Evolutionary conservation across 352 stramenopile species (phyloP).

Genomic region (Phytophthora lateralis): DNA sequence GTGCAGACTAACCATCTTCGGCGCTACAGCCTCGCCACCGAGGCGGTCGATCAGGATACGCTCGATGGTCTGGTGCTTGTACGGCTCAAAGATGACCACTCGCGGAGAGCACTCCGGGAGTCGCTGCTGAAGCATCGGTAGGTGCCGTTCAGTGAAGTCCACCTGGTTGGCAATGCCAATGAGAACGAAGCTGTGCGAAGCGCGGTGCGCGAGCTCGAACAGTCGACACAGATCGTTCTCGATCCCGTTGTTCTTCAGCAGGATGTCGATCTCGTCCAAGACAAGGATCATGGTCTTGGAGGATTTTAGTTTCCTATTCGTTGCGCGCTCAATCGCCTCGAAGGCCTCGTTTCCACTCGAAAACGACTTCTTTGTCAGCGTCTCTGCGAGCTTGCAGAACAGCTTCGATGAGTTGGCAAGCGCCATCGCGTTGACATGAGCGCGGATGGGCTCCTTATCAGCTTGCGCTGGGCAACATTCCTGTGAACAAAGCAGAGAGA

Average conservation of each 20-base stretch:
- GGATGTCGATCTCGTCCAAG: slow-evolving; percentile 83
- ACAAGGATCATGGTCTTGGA: slow-evolving; percentile 76
- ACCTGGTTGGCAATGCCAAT: slow-evolving; percentile 87
- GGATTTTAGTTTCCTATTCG: slow-evolving; percentile 45
- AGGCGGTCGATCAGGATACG: slow-evolving; percentile 76
- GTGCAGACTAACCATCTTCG: slow-evolving; percentile 67
- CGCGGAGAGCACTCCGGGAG: slow-evolving; percentile 56
- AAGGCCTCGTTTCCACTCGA: slow-evolving; percentile 56
- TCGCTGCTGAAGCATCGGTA: slow-evolving; percentile 61
- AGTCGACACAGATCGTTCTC: slow-evolving; percentile 76
- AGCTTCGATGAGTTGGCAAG: slow-evolving; percentile 55
- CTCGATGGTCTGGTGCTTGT: slow-evolving; percentile 79
- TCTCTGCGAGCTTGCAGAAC: slow-evolving; percentile 61
- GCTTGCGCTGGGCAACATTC: slow-evolving; percentile 36
- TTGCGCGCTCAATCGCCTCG: slow-evolving; percentile 64
- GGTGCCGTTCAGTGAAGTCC: slow-evolving; percentile 83
- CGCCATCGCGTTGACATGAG: slow-evolving; percentile 80
- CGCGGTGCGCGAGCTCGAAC: slow-evolving; percentile 76
- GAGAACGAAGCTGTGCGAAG: slow-evolving; percentile 68
- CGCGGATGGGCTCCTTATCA: slow-evolving; percentile 45
- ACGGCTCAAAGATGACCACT: slow-evolving; percentile 83
- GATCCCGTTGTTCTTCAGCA: slow-evolving; percentile 68
- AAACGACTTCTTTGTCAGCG: slow-evolving; percentile 56
- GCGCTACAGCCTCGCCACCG: slow-evolving; percentile 45
- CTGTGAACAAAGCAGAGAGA: slow-evolving; percentile 25